Evolutionary conservation across 148 eudicot genomes (phyloP), one percentile per base, ranked within the genome.

Genomic region (Polygonum maritimum): DNA sequence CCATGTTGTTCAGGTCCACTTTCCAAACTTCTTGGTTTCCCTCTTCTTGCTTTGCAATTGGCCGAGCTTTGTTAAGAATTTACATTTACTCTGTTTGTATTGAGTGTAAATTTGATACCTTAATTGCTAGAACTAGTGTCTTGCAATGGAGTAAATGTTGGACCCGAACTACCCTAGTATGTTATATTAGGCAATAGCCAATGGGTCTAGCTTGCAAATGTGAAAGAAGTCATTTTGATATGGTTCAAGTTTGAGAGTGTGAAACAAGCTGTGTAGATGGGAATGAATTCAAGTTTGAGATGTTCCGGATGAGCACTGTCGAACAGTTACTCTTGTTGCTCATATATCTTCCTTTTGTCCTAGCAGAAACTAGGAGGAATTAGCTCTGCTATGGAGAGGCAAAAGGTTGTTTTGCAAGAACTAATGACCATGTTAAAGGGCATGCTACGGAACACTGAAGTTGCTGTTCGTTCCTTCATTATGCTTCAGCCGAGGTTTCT

Each of bases 311-410:
- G 69, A 60, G 33, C 38, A 0, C 5, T 26, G 2, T 60, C 15
- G 69, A 54, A 54, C 60, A 18, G 69, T 15, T 60, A 31, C 9
- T 26, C 9, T 10, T 60, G 26, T 67, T 38, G 3, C 71, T 67
- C 36, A 67, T 67, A 14, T 38, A 44, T 35, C 71, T 67, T 2
- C 19, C 71, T 38, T 67, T 3, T 67, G 18, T 67, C 62, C 39
- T 77, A 63, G 41, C 82, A 94, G 99, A 96, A 95, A 77, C 97
- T 95, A 79, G 92, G 97, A 71, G 96, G 99, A 77, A 87, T 92
- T 62, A 82, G 84, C 83, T 86, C 86, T 44, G 77, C 89, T 33
- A 86, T 91, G 99, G 99, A 95, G 75, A 83, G 97, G 51, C 99
- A 95, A 78, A 95, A 89, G 79, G 87, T 90, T 81, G 84, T 82